Evolutionary conservation across 208 protist species (phyloP), one percentile per base, ranked within the genome.

Genomic region (Borovskyia barvae): DNA sequence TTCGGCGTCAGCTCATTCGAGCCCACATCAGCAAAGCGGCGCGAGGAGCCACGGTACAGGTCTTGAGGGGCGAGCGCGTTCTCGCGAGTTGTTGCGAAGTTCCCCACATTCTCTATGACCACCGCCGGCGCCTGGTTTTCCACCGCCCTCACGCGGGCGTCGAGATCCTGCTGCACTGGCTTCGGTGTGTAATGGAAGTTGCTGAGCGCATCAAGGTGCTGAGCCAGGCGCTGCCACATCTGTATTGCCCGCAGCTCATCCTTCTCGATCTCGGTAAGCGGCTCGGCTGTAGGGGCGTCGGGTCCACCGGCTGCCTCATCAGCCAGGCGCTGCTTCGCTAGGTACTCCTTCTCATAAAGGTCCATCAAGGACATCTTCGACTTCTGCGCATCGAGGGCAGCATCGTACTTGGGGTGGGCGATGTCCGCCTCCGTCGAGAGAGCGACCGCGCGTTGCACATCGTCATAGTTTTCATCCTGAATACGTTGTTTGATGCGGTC

Each of bases 181-280:
- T 91, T 94, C 40, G 90, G 90, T 1, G 90, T 96, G 75, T 79
- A 96, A 80, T 90, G 60, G 74, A 93, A 94, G 80, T 96, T 96
- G 63, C 85, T 94, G 46, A 96, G 80, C 2, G 84, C 86, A 53
- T 94, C 90, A 42, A 96, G 84, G 73, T 94, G 87, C 68, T 92
- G 85, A 25, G 86, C 66, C 22, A 96, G 82, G 25, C 87, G 84
- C 37, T 77, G 72, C 90, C 90, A 96, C 87, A 96, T 92, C 33
- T 96, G 86, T 8, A 96, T 75, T 14, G 87, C 87, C 6, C 87
- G 85, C 50, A 96, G 74, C 74, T 96, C 90, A 50, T 96, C 90
- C 69, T 90, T 88, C 73, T 96, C 90, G 22, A 93, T 66, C 69
- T 94, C 85, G 19, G 90, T 96, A 29, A 96, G 80, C 14, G 85